Percentiles rank a stretch among this genome's conserved stretches.
phyloP scores from a whole-genome alignment of 768 basidiomycete genomes.

The Clitopilus passeckerianus region DNA sequence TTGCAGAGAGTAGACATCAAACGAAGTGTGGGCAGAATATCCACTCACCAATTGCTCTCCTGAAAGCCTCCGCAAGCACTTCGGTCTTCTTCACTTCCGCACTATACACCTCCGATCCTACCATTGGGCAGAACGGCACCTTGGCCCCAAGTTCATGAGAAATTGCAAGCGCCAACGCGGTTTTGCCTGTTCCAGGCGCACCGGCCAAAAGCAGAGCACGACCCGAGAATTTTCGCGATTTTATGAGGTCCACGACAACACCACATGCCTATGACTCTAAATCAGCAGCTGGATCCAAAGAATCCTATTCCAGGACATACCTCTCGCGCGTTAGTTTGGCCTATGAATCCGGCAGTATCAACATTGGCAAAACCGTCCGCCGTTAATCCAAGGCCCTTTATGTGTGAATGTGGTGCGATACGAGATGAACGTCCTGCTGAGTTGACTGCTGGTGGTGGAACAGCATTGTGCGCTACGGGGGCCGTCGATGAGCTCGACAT shows the following conservation, averaged over 20 bases:
- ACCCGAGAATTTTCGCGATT: slow-evolving; percentile 90
- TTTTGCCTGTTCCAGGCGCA: slow-evolving; percentile 97
- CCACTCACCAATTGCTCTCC: slow-evolving; percentile 87
- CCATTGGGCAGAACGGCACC: slow-evolving; percentile 98
- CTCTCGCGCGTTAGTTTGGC: slow-evolving; percentile 88
- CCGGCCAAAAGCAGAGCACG: slow-evolving; percentile 90
- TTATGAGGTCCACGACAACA: slow-evolving; percentile 84
- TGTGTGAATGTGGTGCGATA: slow-evolving; percentile 92
- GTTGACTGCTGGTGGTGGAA: slow-evolving; percentile 53
- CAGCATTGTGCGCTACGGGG: slow-evolving; percentile 1
- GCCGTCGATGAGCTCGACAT: neutral
- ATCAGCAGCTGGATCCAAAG: neutral
- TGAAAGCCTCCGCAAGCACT: slow-evolving; percentile 90
- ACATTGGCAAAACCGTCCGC: slow-evolving; percentile 73
- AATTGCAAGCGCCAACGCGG: slow-evolving; percentile 92
- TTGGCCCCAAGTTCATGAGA: slow-evolving; percentile 92
- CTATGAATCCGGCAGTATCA: slow-evolving; percentile 84
- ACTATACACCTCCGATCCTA: slow-evolving; percentile 94
- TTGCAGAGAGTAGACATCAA: too few species aligned
- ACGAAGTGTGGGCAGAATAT: slow-evolving; percentile 9
- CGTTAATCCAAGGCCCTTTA: slow-evolving; percentile 90
- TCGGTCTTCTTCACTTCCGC: slow-evolving; percentile 99
- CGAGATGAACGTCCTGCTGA: slow-evolving; percentile 65
- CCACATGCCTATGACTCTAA: slow-evolving; percentile 71
- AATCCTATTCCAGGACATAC: slow-evolving; percentile 31